Base-by-base conservation (phyloP, 2,329 filamentous ascomycete species). In the Fusarium virguliforme region DNA sequence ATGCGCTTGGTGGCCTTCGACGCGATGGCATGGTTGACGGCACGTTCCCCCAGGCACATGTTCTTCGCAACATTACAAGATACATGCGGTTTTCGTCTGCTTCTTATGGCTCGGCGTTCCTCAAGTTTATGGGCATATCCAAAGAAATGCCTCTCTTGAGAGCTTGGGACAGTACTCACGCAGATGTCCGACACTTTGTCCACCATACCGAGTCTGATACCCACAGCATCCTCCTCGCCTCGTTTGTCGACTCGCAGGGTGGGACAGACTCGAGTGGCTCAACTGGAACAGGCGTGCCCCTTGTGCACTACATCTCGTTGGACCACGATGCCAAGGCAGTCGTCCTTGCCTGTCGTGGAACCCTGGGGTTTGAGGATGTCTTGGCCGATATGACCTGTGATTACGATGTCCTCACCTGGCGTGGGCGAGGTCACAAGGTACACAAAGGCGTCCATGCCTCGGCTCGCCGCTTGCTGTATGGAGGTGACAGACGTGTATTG, bases 391-490 rank as follows among this genome's bases (percentile, higher is more conserved):
- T 93, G 86, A 91, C 91, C 32, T 93, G 91, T 78, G 91, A 92
- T 51, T 93, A 93, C 69, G 90, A 92, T 71, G 85, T 90, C 60
- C 80, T 92, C 9, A 68, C 82, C 6, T 91, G 91, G 90, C 85
- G 89, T 63, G 90, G 89, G 15, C 87, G 85, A 64, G 81, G 83
- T 1, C 93, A 92, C 82, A 89, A 91, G 70, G 91, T 93, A 0
- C 91, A 94, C 79, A 93, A 93, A 77, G 91, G 91, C 13, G 90
- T 94, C 60, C 90, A 93, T 76, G 90, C 91, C 1, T 93, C 91
- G 1, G 91, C 91, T 4, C 85, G 88, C 22, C 87, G 91, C 10
- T 84, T 94, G 1, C 81, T 94, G 0, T 91, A 90, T 73, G 90
- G 91, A 8, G 89, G 87, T 51, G 90, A 92, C 54, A 90, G 90